Base-by-base conservation (phyloP, 345 rosid species). In the Gynandropsis gynandra region DNA sequence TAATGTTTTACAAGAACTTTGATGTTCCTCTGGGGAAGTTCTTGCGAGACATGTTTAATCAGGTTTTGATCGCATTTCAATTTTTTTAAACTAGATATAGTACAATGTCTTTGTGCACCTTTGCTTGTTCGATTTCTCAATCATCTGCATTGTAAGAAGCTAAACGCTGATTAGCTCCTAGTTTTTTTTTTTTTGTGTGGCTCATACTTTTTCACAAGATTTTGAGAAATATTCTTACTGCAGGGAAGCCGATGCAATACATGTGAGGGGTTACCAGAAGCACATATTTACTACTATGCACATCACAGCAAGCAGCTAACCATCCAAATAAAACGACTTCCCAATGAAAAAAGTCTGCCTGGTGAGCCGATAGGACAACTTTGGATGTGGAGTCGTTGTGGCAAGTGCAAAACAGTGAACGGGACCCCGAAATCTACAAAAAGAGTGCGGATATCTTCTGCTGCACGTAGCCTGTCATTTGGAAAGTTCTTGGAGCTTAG, bases 331-430 rank as follows among this genome's bases (percentile, higher is more conserved):
- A 77, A 71, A 61, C 75, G 61, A 56, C 77, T 74, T 46, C 49
- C 63, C 4, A 35, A 5, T 1, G 60, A 32, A 14, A 73, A 70
- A 61, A 12, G 16, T 40, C 71, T 83, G 56, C 69, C 86, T 13
- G 84, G 92, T 43, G 81, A 79, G 64, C 64, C 53, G 14, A 68
- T 74, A 58, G 81, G 82, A 60, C 77, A 80, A 68, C 62, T 86
- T 53, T 86, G 95, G 95, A 87, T 87, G 95, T 87, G 95, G 95
- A 71, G 88, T 60, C 49, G 80, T 12, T 75, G 86, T 55, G 69
- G 75, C 37, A 74, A 76, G 66, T 83, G 95, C 58, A 69, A 65
- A 63, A 51, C 60, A 54, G 64, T 49, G 32, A 75, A 49, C 58
- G 78, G 78, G 32, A 52, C 43, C 17, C 54, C 68, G 14, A 75